Base-by-base conservation (phyloP, 2,329 filamentous ascomycete genomes). In the Didymella segeticola region DNA sequence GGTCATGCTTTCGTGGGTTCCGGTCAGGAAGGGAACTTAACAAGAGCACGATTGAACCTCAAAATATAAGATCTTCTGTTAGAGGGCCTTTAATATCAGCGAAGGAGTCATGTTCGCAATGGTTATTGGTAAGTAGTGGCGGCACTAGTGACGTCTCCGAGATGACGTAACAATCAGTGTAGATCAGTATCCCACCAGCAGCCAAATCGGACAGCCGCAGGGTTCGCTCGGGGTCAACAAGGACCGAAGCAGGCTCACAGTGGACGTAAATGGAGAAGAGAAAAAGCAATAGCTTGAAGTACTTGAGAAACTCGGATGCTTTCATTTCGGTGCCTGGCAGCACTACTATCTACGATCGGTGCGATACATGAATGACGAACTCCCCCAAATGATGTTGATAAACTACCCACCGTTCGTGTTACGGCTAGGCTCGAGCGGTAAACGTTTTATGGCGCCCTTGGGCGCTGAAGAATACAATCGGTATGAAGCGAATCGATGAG, bases 391-490 rank as follows among this genome's bases (percentile, higher is more conserved):
- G 27, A 41, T 19, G 39, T 23, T 23, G 26, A 38, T 30, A 38
- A 47, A 46, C 11, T 27, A 14, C 33, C 36, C 25, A 41, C 51
- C 49, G 23, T 50, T 53, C 17, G 33, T 51, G 34, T 49, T 41
- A 31, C 43, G 39, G 47, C 56, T 38, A 33, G 26, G 33, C 34
- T 43, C 29, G n/a, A 55, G 14, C 41, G 43, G 43, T 58, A 29
- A 58, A 53, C 47, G 61, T 62, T 60, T 58, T 59, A 15, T 48
- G 45, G 57, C 62, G 58, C 59, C n/a, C n/a, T n/a, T 42, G 51
- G 55, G 56, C 56, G 47, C 57, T 15, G 45, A 54, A 53, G 23
- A 58, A 58, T 57, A 65, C 63, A 59, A 47, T 45, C 23, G 12
- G 37, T 52, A 47, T 54, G 57, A 63, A 57, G 48, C 42, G 60